Evolutionary conservation across 768 basidiomycete species (phyloP).

Genomic region (Crepidotus variabilis): DNA sequence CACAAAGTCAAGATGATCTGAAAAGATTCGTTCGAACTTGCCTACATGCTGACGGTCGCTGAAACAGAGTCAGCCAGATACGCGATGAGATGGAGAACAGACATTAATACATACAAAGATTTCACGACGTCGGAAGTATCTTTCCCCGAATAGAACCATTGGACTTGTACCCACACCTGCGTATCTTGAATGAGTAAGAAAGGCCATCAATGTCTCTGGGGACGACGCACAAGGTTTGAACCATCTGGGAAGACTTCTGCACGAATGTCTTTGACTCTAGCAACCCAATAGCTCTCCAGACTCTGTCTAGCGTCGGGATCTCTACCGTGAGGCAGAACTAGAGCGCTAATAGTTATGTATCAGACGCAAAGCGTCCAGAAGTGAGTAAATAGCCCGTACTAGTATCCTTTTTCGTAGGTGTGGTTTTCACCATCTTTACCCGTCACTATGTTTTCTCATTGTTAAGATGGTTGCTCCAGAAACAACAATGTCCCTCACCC

Average conservation of each 20-base stretch:
- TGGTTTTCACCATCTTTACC: constrained; percentile 29
- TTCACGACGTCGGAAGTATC: constrained; percentile 42
- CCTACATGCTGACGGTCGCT: constrained; percentile 40
- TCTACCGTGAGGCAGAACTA: constrained; percentile 35
- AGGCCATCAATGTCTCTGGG: neutral
- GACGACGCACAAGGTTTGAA: constrained; percentile 24
- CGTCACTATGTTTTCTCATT: constrained; percentile 13
- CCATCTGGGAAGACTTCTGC: constrained; percentile 22
- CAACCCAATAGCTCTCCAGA: constrained; percentile 49
- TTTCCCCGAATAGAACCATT: constrained; percentile 53
- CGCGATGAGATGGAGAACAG: neutral
- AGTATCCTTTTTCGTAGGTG: constrained; percentile 26
- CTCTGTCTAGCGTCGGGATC: constrained; percentile 23
- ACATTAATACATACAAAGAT: constrained; percentile 40
- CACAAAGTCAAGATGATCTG: constrained; percentile 46
- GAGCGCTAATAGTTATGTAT: constrained; percentile 26
- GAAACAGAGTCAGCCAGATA: neutral
- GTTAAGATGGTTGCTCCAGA: neutral
- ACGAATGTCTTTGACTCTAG: constrained; percentile 42
- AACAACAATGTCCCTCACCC: constrained; percentile 11
- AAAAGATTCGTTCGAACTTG: constrained; percentile 44
- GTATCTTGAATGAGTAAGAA: neutral
- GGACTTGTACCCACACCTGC: constrained; percentile 50
- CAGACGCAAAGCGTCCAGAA: neutral
- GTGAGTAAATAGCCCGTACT: constrained; percentile 25